Conservation (phyloP, 2,329 filamentous ascomycete genomes). For the Fusarium circinatum region DNA sequence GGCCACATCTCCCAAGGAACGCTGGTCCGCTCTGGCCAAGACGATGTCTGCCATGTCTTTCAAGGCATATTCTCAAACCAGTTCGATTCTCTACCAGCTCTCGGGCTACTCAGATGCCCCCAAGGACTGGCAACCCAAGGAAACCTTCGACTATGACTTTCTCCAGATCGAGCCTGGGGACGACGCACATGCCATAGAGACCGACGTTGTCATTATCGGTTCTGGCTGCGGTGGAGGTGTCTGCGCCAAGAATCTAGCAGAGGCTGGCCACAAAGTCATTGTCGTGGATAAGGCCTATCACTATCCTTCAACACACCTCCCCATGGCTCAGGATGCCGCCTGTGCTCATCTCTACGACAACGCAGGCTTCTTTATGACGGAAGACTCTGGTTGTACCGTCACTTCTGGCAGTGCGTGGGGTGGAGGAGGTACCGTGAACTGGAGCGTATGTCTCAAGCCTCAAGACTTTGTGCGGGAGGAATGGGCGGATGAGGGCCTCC, state of each 20-base stretch:
- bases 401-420: constrained; percentile 81
- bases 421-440: constrained; percentile 89
- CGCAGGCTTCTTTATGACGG: constrained; percentile 65
- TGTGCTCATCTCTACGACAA: constrained; percentile 75
- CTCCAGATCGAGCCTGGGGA: constrained; percentile 61
- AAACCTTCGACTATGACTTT: constrained; percentile 68
- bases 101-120: constrained; percentile 69
- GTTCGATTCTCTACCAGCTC: constrained; percentile 63
- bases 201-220: constrained; percentile 86
- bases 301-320: constrained; percentile 76
- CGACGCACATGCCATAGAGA: constrained; percentile 70
- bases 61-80: constrained; percentile 65
- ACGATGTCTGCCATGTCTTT: constrained; percentile 65
- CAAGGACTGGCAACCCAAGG: constrained; percentile 59
- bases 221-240: constrained; percentile 89
- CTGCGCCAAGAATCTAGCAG: constrained; percentile 80
- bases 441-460: constrained; percentile 74
- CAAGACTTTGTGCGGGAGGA: constrained; percentile 82
- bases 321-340: constrained; percentile 74
- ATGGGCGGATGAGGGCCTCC: constrained; percentile 77
- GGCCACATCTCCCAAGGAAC: constrained; percentile 65
- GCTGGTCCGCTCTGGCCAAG: constrained; percentile 66
- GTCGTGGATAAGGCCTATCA: constrained; percentile 87
- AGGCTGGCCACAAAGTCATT: constrained; percentile 78
- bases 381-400: constrained; percentile 69